These are phyloP conservation scores for Aureobasidium sp. DNA, from an alignment of 2,329 filamentous ascomycete species.

Conservation along the genomic window DNA sequence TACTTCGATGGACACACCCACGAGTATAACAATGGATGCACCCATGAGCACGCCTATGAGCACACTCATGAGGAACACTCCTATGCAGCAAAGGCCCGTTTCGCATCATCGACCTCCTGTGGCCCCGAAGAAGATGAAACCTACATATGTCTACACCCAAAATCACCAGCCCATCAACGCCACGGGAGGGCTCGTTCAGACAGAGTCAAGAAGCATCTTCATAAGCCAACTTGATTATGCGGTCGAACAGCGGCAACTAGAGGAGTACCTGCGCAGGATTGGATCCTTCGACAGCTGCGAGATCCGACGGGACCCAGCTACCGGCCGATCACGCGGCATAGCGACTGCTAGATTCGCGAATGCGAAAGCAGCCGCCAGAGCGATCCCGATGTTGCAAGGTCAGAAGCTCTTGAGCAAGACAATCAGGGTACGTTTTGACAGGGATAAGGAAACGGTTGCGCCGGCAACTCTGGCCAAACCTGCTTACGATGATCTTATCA, in stretches of 20 bases:
- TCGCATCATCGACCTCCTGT: not conserved
- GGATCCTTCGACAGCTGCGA: slow-evolving; percentile 14
- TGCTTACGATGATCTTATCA: not conserved
- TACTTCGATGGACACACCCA: not conserved
- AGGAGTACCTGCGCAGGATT: slow-evolving; percentile 6
- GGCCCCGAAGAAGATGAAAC: not conserved
- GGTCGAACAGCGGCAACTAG: slow-evolving; percentile 4
- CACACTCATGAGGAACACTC: not conserved
- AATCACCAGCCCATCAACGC: slow-evolving; percentile 6
- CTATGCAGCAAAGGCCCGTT: not conserved
- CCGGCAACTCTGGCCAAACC: not conserved
- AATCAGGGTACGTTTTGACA: slow-evolving; percentile 11
- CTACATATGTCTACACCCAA: not conserved
- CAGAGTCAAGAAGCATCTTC: slow-evolving; percentile 12
- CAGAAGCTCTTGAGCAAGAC: slow-evolving; percentile 1
- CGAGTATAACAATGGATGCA: not conserved
- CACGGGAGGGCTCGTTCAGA: not conserved
- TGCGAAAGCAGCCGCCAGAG: not conserved
- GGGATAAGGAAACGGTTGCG: slow-evolving; percentile 1
- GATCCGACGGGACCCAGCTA: slow-evolving; percentile 4
- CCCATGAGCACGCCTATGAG: slow-evolving; percentile 1
- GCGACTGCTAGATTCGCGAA: slow-evolving; percentile 2
- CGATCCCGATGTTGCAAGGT: slow-evolving; percentile 6
- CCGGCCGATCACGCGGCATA: slow-evolving; percentile 11
- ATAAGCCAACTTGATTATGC: slow-evolving; percentile 11